Evolutionary conservation across 768 basidiomycete species (phyloP), one percentile per base, ranked within the genome.

Genomic region (Tricholoma sp.): DNA sequence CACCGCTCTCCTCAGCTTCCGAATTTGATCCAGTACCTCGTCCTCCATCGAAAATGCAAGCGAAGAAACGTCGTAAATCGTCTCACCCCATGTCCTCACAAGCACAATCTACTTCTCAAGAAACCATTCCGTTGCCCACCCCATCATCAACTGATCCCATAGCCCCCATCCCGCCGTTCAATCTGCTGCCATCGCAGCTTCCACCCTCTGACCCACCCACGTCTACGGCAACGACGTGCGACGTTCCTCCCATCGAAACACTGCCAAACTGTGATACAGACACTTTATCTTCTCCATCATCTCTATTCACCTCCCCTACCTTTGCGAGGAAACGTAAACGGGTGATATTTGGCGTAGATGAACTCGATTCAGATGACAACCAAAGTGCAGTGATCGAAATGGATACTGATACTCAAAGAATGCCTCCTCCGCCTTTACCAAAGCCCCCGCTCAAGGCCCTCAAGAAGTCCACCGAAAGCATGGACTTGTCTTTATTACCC

Each of bases 391-490:
- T 29, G 17, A 45, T 39, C 34, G 31, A 31, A 10, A 48, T 53
- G 3, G 51, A 61, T 41, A n/a, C 15, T 32, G 61, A 58, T 20
- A 55, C 36, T 7, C 51, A 28, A 18, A 41, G 55, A 41, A 59
- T 59, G 57, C 58, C 61, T 8, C 58, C 65, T 51, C 57, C 65
- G 4, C 60, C 55, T 8, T 39, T 53, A 5, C 79, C 79, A 32
- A 71, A 74, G 3, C 75, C 75, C 15, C 80, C 79, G 62, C 80
- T 81, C 78, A 10, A 67, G 72, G 3, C 74, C 80, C 6, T 77
- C 80, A 48, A 48, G 29, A 6, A n/a, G 7, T 31, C 29, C 17
- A 1, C 15, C 13, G 52, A 13, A n/a, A n/a, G 17, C n/a, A 29
- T 53, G 17, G 39, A 53, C 20, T 20, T 53, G 41, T 13, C 41